Percentiles rank a stretch among this genome's conserved stretches.
phyloP scores from a whole-genome alignment of 202 grass and related monocot genomes.

The Dendrocalamus latiflorus region DNA sequence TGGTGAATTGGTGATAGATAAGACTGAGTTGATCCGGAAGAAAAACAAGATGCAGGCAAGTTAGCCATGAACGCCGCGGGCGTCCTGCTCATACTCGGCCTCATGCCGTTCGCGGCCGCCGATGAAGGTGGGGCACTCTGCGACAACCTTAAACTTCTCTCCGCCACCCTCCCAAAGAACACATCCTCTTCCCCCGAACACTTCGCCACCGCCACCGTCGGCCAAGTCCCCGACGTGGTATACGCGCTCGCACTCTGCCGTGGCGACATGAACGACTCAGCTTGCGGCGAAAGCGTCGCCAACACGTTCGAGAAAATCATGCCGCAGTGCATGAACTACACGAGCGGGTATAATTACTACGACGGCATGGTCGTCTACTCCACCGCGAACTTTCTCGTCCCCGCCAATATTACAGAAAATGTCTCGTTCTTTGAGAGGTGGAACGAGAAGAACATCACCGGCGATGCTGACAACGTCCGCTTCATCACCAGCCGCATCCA shows the following conservation, averaged over 20 bases:
- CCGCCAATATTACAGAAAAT: background rate
- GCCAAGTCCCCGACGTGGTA: background rate
- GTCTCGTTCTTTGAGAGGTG: background rate
- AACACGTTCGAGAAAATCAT: background rate
- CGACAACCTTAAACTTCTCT: too few relatives aligned
- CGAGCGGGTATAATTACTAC: conserved; percentile 28
- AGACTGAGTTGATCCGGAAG: too few relatives aligned
- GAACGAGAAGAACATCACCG: background rate
- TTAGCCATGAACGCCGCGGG: background rate
- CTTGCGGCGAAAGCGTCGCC: conserved; percentile 25
- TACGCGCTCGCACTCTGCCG: conserved; percentile 33
- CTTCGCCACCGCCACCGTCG: conserved; percentile 33
- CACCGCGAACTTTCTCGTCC: background rate
- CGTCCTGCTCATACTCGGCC: background rate
- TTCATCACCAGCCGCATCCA: background rate
- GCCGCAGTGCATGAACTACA: conserved; percentile 18
- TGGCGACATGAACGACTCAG: conserved; percentile 28
- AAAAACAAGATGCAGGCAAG: too few relatives aligned
- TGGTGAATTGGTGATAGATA: too few relatives aligned
- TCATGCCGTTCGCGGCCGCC: background rate
- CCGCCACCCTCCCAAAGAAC: conserved; percentile 12
- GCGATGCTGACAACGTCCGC: background rate
- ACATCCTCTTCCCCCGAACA: conserved; percentile 12
- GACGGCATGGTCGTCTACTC: conserved; percentile 40
- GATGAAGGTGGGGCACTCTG: background rate